Evolutionary conservation across 1,139 yeast species (phyloP).

Genomic region (Scheffersomyces illinoinensis): DNA sequence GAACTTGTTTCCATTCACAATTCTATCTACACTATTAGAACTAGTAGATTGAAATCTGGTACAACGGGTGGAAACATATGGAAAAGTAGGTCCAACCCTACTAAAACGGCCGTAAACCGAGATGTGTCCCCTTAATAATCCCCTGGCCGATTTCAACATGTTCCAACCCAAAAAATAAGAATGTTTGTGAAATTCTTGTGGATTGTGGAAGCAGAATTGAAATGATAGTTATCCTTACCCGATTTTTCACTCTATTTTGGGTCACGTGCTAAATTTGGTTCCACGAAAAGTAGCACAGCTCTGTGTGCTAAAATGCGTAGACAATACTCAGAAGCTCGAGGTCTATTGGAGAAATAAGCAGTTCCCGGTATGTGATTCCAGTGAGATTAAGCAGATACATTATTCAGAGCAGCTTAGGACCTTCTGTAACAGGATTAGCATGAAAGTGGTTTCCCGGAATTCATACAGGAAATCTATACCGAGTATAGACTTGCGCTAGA

Average conservation of each 20-base stretch:
- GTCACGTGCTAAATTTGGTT: neutral
- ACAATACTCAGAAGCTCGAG: too few species aligned
- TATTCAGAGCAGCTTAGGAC: too few species aligned
- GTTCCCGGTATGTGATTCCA: too few species aligned
- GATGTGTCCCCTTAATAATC: neutral
- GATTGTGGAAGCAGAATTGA: neutral
- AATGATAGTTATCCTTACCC: neutral
- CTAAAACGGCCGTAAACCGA: neutral
- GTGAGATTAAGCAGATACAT: too few species aligned
- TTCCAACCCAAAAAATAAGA: neutral
- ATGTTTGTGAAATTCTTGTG: neutral
- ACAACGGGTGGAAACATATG: neutral
- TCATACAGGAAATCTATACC: too few species aligned
- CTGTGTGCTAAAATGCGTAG: too few species aligned
- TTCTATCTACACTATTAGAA: neutral
- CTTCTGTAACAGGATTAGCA: too few species aligned
- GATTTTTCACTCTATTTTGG: neutral
- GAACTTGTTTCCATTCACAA: conserved; percentile 6
- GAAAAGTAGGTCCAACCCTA: neutral
- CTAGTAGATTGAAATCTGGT: neutral
- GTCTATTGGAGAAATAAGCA: too few species aligned
- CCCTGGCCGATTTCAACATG: neutral
- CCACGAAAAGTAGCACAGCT: neutral
- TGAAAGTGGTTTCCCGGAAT: too few species aligned
- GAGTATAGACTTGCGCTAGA: too few species aligned